Conservation (phyloP, 768 basidiomycete genomes). For the Calocybe indica region DNA sequence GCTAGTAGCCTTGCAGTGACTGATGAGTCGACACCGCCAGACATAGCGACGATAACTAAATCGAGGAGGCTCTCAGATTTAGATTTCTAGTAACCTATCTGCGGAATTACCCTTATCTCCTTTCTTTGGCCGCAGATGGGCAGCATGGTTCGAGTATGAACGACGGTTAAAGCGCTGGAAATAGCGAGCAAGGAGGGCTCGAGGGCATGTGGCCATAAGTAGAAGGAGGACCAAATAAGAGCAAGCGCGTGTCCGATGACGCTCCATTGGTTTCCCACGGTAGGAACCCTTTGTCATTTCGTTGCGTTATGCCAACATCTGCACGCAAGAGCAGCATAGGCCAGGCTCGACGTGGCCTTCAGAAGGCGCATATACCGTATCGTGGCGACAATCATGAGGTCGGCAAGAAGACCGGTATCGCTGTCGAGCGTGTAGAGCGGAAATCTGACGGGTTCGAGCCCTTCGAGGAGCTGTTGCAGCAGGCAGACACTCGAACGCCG, state of each 20-base stretch:
- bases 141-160: conserved; percentile 6
- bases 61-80: neutral
- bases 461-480: conserved; percentile 68
- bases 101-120: conserved; percentile 24
- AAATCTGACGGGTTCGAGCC: conserved; percentile 81
- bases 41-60: conserved; percentile 87
- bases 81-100: neutral
- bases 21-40: conserved; percentile 93
- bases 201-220: no score
- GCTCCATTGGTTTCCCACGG: neutral
- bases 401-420: conserved; percentile 77
- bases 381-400: conserved; percentile 71
- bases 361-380: conserved; percentile 70
- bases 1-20: conserved; percentile 77
- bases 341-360: conserved; percentile 45
- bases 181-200: neutral
- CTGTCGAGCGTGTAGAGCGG: conserved; percentile 61
- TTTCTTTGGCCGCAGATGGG: conserved; percentile 14
- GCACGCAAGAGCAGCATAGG: conserved; percentile 43
- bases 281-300: no score
- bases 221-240: neutral
- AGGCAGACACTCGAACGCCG: conserved; percentile 62
- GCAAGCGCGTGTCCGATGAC: neutral
- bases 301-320: conserved; percentile 32
- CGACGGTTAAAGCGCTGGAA: neutral